Base-by-base conservation (phyloP, 768 basidiomycete species). In the Kwoniella shandongensis region DNA sequence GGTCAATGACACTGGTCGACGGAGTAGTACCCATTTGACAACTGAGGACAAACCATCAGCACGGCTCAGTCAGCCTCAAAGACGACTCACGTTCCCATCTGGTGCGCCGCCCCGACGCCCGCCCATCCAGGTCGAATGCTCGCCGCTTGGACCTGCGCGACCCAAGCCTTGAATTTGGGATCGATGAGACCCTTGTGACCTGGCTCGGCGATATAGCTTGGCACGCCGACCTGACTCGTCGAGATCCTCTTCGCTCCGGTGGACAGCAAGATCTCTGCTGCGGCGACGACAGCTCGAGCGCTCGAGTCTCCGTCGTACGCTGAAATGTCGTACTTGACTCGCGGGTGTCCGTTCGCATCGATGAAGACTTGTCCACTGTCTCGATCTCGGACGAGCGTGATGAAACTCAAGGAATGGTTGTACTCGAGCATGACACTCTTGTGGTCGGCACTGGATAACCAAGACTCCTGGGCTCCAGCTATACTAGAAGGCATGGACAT, bases 11-110 rank as follows among this genome's bases (percentile, higher is more conserved):
- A 18, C 69, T 65, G 12, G 44, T 57, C 15, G 53, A 44, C 2
- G 69, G 54, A 22, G 61, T 59, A 7, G 56, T 45, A 1, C 69
- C 67, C 73, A 73, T 73, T 23, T 63, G 54, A 45, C 67, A 69
- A 15, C 61, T 62, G 15, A 5, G 35, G 12, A 4, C 18, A 6
- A 27, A 6, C 20, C 2, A 22, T 10, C n/a, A 25, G 26, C 27
- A 26, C 42, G 12, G 4, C 8, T 23, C 36, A 36, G 35, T 15
- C 38, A 5, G 7, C 23, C n/a, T 13, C 4, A 10, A 27, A 15
- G 25, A 15, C 15, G 6, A 57, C 56, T 50, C 39, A 40, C 40
- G 60, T 69, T 2, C 73, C 73, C 73, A 75, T 75, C 49, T 75
- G 73, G 51, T 75, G 73, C 0, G 73, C 73, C 13, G 58, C 59